Conservation (phyloP, 208 protist genomes). For the Trypanosoma grayi region DNA sequence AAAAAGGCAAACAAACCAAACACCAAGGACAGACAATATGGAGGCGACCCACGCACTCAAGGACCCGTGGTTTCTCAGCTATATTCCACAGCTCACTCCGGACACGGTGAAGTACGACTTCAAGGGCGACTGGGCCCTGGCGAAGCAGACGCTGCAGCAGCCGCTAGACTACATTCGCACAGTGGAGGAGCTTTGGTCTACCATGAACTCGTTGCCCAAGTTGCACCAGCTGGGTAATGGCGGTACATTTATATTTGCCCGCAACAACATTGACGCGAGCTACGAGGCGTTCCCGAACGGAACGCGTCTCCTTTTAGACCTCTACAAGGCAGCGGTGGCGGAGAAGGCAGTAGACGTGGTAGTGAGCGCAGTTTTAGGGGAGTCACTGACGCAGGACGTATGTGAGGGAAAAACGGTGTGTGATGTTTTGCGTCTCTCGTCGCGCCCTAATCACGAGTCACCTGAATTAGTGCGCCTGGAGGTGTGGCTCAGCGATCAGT, state of each 20-base stretch:
- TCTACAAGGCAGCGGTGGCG: slow-evolving; percentile 56
- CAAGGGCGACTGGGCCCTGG: slow-evolving; percentile 87
- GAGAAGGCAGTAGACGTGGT: slow-evolving; percentile 69
- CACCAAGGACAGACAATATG: background rate
- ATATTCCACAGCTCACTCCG: slow-evolving; percentile 68
- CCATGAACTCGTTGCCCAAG: slow-evolving; percentile 85
- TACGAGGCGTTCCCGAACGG: slow-evolving; percentile 88
- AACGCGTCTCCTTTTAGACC: slow-evolving; percentile 70
- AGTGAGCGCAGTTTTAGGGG: slow-evolving; percentile 70
- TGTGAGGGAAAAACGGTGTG: slow-evolving; percentile 64
- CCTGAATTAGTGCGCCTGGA: slow-evolving; percentile 73
- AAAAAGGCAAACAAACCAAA: background rate
- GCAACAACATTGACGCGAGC: slow-evolving; percentile 81
- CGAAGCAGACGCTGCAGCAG: slow-evolving; percentile 61
- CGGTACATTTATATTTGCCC: slow-evolving; percentile 79
- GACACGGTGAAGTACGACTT: slow-evolving; percentile 72
- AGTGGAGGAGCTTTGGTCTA: slow-evolving; percentile 90
- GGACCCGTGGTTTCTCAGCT: slow-evolving; percentile 84
- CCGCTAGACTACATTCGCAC: slow-evolving; percentile 80
- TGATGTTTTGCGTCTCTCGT: slow-evolving; percentile 80
- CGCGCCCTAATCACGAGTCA: slow-evolving; percentile 58
- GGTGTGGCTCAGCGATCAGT: slow-evolving; percentile 82
- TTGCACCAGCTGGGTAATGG: slow-evolving; percentile 77
- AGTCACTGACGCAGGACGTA: slow-evolving; percentile 53
- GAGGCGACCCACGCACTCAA: slow-evolving; percentile 66